Evolutionary conservation across 2,329 filamentous ascomycete species (phyloP).

Genomic region (Cryphonectria parasitica): DNA sequence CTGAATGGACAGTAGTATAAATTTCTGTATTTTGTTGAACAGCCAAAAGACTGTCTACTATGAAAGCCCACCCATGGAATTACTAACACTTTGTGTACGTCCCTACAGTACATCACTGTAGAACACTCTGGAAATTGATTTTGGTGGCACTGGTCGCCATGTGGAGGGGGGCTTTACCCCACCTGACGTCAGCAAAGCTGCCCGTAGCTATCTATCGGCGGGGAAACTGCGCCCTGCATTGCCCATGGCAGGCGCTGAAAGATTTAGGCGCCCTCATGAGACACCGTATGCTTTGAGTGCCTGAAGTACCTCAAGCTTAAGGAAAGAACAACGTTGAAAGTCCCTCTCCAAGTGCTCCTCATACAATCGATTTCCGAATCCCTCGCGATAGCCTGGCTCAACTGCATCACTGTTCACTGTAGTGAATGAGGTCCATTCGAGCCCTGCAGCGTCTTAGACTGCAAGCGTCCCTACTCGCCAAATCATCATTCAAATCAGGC

Average conservation of each 20-base stretch:
- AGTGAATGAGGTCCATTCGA: slow-evolving; percentile 38
- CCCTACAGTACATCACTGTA: not conserved
- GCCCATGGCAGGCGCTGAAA: not conserved
- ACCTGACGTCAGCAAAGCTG: slow-evolving; percentile 15
- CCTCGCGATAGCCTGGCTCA: too few relatives aligned
- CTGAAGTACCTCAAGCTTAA: not conserved
- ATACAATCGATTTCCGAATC: not conserved
- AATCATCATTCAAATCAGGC: slow-evolving; percentile 28
- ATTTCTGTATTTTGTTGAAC: too few relatives aligned
- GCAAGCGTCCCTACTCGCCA: slow-evolving; percentile 34
- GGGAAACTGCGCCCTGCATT: not conserved
- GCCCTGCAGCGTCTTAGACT: slow-evolving; percentile 36
- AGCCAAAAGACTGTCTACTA: too few relatives aligned
- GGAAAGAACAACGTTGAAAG: not conserved
- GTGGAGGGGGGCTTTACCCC: not conserved
- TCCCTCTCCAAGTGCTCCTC: not conserved
- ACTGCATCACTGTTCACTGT: not conserved
- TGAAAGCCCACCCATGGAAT: too few relatives aligned
- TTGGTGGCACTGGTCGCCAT: not conserved
- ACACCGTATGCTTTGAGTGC: not conserved
- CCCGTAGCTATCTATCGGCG: not conserved
- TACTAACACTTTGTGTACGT: not conserved
- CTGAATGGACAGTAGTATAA: too few relatives aligned
- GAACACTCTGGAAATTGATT: not conserved
- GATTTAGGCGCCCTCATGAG: not conserved